Conservation (phyloP, 805 yeast species). For the Spathaspora passalidarum region DNA sequence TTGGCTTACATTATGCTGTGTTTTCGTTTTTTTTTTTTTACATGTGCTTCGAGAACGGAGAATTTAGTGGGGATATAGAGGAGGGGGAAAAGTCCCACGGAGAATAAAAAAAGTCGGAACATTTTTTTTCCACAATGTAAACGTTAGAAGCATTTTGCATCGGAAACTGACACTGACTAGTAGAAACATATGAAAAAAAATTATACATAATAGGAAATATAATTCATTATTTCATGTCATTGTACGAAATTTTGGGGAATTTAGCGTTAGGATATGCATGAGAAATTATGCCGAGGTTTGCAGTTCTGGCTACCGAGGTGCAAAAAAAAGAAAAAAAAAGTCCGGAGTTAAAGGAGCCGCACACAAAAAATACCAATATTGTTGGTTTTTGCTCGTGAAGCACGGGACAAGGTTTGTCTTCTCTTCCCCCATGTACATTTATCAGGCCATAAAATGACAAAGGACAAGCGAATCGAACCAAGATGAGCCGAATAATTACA, state of each 20-base stretch:
- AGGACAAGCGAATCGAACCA: too few species aligned
- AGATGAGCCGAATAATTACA: too few species aligned
- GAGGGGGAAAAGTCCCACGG: neutral
- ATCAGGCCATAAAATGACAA: neutral
- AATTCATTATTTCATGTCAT: too few species aligned
- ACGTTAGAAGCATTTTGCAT: neutral
- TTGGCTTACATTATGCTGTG: too few species aligned
- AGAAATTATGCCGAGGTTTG: neutral
- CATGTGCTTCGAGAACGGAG: neutral
- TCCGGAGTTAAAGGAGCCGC: conserved; percentile 1
- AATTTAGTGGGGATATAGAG: neutral
- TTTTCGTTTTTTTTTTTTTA: neutral
- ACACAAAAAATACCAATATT: too few species aligned
- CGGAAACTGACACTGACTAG: neutral
- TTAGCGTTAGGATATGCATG: too few species aligned
- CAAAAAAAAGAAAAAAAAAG: neutral
- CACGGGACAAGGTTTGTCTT: neutral
- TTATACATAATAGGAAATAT: too few species aligned
- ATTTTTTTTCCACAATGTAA: neutral
- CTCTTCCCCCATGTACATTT: neutral
- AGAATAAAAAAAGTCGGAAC: neutral
- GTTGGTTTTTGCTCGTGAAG: neutral
- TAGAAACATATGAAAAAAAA: neutral
- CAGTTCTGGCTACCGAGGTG: neutral
- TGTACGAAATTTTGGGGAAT: too few species aligned